Conservation (phyloP, 345 rosid species). For the Citrus maxima region DNA sequence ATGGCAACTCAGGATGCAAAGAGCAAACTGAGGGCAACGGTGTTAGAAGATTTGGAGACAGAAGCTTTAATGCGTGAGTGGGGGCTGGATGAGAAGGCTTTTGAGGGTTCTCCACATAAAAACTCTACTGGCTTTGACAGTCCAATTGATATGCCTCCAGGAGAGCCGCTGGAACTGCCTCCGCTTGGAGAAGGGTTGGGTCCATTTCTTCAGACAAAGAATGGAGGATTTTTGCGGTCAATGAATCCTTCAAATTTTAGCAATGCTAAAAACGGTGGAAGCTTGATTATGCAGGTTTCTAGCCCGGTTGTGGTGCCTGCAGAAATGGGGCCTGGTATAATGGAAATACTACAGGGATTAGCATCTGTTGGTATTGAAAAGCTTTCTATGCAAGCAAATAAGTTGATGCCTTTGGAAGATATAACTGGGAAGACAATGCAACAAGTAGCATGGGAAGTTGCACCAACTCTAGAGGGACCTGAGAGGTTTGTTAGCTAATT, state of each 20-base stretch:
- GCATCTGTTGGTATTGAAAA: conserved; percentile 92
- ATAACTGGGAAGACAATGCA: conserved; percentile 89
- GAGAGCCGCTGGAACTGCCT: conserved; percentile 57
- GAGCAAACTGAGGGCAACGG: conserved; percentile 51
- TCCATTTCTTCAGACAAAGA: conserved; percentile 72
- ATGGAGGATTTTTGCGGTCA: conserved; percentile 82
- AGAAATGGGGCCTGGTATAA: conserved; percentile 85
- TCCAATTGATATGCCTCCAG: conserved; percentile 55
- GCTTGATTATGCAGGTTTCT: conserved; percentile 91
- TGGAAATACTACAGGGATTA: conserved; percentile 63
- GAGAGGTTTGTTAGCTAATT: conserved; percentile 52
- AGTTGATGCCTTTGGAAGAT: conserved; percentile 90
- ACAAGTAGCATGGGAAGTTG: conserved; percentile 79
- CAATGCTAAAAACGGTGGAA: conserved; percentile 64
- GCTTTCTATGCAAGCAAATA: conserved; percentile 89
- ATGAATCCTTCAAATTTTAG: conserved; percentile 71
- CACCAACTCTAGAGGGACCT: conserved; percentile 41
- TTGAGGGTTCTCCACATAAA: conserved; percentile 66
- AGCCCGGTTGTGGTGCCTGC: conserved; percentile 95
- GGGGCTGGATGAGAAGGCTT: conserved; percentile 80
- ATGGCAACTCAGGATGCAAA: conserved; percentile 38
- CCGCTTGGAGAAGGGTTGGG: conserved; percentile 86
- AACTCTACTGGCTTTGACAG: conserved; percentile 46
- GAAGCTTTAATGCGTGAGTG: conserved; percentile 88
- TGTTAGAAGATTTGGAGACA: conserved; percentile 77